Evolutionary conservation across 2,329 filamentous ascomycete species (phyloP).

Genomic region (Fonsecaea monophora): DNA sequence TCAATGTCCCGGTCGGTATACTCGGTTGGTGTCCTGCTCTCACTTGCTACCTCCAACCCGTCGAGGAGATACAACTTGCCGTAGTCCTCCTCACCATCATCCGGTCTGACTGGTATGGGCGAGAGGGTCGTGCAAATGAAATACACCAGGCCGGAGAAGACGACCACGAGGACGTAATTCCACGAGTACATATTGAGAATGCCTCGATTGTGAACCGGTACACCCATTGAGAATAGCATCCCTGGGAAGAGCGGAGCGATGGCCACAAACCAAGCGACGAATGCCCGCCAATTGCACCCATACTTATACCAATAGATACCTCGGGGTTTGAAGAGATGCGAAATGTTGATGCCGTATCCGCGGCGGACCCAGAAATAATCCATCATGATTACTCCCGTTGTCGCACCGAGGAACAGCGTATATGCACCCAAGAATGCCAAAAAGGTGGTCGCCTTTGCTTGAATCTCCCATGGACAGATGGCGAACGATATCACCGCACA

Average conservation of each 20-base stretch:
- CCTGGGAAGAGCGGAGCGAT: constrained; percentile 65
- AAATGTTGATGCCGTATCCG: constrained; percentile 24
- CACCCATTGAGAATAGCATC: constrained; percentile 44
- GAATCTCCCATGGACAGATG: constrained; percentile 56
- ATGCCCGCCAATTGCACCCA: constrained; percentile 66
- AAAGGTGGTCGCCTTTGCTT: constrained; percentile 50
- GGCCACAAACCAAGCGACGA: constrained; percentile 63
- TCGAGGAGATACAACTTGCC: constrained; percentile 18
- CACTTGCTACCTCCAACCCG: constrained; percentile 5
- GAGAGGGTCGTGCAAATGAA: background rate
- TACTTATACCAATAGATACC: constrained; percentile 36
- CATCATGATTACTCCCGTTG: constrained; percentile 37
- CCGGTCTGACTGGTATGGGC: constrained; percentile 9
- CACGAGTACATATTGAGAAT: constrained; percentile 65
- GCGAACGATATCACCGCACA: constrained; percentile 52
- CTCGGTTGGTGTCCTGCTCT: background rate
- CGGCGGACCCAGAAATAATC: constrained; percentile 38
- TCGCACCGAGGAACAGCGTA: constrained; percentile 35
- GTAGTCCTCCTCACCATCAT: constrained; percentile 13
- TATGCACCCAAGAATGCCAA: constrained; percentile 46
- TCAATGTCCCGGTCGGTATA: constrained; percentile 1
- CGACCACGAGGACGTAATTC: constrained; percentile 51
- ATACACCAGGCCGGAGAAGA: constrained; percentile 15
- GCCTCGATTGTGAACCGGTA: constrained; percentile 49
- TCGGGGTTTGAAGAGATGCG: constrained; percentile 31